Percentiles rank a stretch among this genome's conserved stretches.
These are phyloP conservation scores for Paecilomyces sp. DNA, from an alignment of 2,329 filamentous ascomycete genomes.

Conservation along the genomic window DNA sequence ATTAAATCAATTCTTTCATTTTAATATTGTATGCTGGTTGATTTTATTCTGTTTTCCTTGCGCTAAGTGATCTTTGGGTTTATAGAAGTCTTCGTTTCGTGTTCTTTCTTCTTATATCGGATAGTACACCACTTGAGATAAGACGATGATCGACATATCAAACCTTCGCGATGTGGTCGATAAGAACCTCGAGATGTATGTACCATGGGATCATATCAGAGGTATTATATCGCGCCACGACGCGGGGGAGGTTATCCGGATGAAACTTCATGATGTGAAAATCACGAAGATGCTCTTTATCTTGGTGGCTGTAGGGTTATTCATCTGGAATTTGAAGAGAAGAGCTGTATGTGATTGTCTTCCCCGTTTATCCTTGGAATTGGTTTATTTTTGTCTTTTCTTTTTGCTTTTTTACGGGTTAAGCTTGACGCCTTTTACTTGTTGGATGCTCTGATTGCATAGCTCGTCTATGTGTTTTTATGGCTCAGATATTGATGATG, in stretches of 20 bases:
- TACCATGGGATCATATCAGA: not conserved
- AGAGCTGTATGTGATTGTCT: not conserved
- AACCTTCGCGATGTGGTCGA: not conserved
- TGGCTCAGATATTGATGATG: no score
- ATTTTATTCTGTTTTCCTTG: no score
- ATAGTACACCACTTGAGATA: no score
- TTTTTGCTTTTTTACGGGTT: no score
- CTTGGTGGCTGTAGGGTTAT: not conserved
- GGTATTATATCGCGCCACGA: not conserved
- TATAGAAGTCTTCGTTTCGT: no score
- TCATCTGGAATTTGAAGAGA: not conserved
- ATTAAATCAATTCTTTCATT: no score
- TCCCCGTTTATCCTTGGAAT: not conserved
- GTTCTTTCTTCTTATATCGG: no score
- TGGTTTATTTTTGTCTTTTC: not conserved
- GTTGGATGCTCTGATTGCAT: no score
- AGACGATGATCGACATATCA: not conserved
- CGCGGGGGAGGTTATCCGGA: not conserved
- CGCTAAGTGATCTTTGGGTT: no score
- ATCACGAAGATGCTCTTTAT: not conserved
- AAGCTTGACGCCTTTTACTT: no score
- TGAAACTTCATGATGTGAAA: not conserved
- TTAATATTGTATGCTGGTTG: no score
- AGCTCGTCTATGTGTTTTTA: no score
- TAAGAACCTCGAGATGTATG: not conserved